Conservation (phyloP, 2,329 filamentous ascomycete genomes). For the Cladophialophora chaetospira region DNA sequence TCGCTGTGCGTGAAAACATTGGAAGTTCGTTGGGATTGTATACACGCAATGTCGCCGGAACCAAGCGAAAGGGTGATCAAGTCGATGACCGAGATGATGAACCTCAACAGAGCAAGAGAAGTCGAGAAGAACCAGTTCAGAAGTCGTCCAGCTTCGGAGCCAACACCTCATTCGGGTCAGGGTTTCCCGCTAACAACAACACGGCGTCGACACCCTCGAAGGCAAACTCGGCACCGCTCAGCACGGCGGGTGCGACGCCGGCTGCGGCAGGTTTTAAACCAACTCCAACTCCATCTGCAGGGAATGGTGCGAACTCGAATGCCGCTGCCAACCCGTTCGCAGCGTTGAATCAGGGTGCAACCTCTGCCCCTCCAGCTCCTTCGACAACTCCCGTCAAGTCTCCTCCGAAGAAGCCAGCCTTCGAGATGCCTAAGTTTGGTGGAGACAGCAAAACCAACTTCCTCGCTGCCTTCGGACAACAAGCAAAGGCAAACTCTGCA, state of each 20-base stretch:
- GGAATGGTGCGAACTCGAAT: background rate
- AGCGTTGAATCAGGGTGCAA: background rate
- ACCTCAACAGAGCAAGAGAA: slow-evolving; percentile 33
- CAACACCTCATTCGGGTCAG: background rate
- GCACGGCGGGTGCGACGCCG: background rate
- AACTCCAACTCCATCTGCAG: slow-evolving; percentile 4
- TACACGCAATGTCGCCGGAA: slow-evolving; percentile 26
- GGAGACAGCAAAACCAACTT: slow-evolving; percentile 40
- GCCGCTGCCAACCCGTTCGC: slow-evolving; percentile 16
- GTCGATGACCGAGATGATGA: slow-evolving; percentile 26
- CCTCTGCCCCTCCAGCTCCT: background rate
- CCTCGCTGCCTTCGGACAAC: slow-evolving; percentile 45
- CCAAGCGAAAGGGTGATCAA: slow-evolving; percentile 37
- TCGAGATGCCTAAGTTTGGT: slow-evolving; percentile 40
- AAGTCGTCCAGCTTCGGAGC: background rate
- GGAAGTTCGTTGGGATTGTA: slow-evolving; percentile 39
- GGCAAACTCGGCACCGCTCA: background rate
- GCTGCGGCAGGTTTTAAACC: slow-evolving; percentile 7
- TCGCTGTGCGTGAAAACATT: slow-evolving; percentile 42
- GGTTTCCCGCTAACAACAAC: background rate
- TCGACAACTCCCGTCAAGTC: slow-evolving; percentile 33
- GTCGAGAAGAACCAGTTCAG: slow-evolving; percentile 14
- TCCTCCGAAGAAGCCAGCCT: slow-evolving; percentile 30
- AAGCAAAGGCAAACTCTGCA: slow-evolving; percentile 40
- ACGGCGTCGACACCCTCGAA: slow-evolving; percentile 3